phyloP scores from a whole-genome alignment of 2,329 filamentous ascomycete species.

The Botrytis paeoniae region DNA sequence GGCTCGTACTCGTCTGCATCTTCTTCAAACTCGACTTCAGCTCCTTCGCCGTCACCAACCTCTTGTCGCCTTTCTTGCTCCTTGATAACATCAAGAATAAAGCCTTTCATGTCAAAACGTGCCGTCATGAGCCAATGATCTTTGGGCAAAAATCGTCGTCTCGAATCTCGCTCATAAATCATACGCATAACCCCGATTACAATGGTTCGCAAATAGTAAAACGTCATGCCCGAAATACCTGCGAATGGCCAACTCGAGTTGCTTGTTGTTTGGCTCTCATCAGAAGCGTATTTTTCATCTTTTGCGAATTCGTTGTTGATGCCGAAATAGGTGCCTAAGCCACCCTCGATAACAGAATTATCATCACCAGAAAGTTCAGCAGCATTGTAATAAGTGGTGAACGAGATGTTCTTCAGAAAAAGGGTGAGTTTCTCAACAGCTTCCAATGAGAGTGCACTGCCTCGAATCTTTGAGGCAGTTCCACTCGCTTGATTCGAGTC shows the following conservation, averaged over 20 bases:
- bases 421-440: slow-evolving; percentile 73
- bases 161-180: slow-evolving; percentile 89
- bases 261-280: neutral
- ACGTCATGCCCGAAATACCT: slow-evolving; percentile 67
- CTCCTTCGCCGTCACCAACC: slow-evolving; percentile 55
- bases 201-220: slow-evolving; percentile 75
- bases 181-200: slow-evolving; percentile 79
- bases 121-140: slow-evolving; percentile 92
- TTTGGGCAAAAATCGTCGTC: slow-evolving; percentile 76
- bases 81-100: slow-evolving; percentile 79
- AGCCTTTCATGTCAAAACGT: slow-evolving; percentile 83
- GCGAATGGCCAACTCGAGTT: slow-evolving; percentile 46
- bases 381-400: slow-evolving; percentile 82
- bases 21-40: slow-evolving; percentile 40
- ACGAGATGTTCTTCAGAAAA: slow-evolving; percentile 88
- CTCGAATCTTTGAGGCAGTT: slow-evolving; percentile 50
- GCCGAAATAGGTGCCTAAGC: slow-evolving; percentile 47
- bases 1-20: slow-evolving; percentile 43
- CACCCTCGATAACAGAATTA: slow-evolving; percentile 39
- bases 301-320: slow-evolving; percentile 28
- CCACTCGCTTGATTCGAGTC: slow-evolving; percentile 40
- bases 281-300: slow-evolving; percentile 22
- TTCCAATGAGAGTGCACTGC: slow-evolving; percentile 64
- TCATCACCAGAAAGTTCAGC: slow-evolving; percentile 56
- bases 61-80: slow-evolving; percentile 81